phyloP scores from a whole-genome alignment of 1,284 basidiomycete species.

The Austroboletus niveus region DNA sequence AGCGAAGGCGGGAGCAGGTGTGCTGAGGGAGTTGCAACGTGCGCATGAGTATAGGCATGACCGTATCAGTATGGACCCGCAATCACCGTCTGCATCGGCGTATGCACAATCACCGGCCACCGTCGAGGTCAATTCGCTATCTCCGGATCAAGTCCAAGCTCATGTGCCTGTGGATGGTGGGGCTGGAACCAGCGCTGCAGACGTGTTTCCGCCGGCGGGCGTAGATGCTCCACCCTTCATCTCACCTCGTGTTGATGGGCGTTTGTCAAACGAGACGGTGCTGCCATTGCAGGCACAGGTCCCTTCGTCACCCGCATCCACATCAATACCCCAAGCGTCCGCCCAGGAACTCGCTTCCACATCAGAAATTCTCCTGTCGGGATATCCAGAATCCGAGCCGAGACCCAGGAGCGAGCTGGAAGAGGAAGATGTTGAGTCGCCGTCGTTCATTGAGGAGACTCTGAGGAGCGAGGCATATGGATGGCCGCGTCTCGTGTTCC shows the following conservation, averaged over 20 bases:
- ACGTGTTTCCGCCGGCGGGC: constrained; percentile 15
- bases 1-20: constrained; percentile 19
- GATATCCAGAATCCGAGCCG: constrained; percentile 1
- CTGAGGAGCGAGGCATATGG: constrained; percentile 68
- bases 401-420: constrained; percentile 6
- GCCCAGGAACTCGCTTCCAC: constrained; percentile 9
- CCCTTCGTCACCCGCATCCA: constrained; percentile 5
- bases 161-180: constrained; percentile 43
- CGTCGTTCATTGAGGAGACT: constrained; percentile 43
- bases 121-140: constrained; percentile 21
- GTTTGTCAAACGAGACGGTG: constrained; percentile 12
- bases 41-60: constrained; percentile 19
- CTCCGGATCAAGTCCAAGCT: constrained; percentile 41
- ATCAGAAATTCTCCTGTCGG: constrained; percentile 2
- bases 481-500: constrained; percentile 91
- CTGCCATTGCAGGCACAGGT: constrained; percentile 14
- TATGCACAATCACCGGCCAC: constrained; percentile 15
- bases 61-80: constrained; percentile 20
- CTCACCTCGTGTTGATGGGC: constrained; percentile 29
- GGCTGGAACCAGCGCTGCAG: constrained; percentile 17
- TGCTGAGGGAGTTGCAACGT: constrained; percentile 24
- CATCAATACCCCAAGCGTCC: constrained; percentile 19
- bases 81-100: constrained; percentile 23
- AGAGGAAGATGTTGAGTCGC: constrained; percentile 13
- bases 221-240: constrained; percentile 17